Percentiles rank a stretch among this genome's conserved stretches.
phyloP scores from a whole-genome alignment of 768 basidiomycete species.

The Kwoniella pini region DNA sequence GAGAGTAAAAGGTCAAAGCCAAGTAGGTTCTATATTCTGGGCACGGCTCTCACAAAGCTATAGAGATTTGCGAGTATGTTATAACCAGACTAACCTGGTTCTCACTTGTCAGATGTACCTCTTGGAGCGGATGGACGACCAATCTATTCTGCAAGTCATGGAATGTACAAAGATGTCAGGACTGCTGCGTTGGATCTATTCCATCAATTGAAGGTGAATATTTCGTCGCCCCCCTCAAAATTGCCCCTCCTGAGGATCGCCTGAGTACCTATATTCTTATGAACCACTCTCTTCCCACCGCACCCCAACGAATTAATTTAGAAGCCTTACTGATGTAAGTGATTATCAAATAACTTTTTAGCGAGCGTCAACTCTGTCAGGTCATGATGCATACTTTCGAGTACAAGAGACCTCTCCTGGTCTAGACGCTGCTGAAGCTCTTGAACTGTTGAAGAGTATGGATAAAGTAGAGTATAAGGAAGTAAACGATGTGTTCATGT shows the following conservation, averaged over 20 bases:
- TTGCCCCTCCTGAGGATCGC: background rate
- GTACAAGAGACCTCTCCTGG: constrained; percentile 28
- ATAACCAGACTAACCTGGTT: no score
- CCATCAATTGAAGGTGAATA: constrained; percentile 20
- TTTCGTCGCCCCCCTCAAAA: background rate
- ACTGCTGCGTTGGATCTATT: constrained; percentile 20
- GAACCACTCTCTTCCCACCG: background rate
- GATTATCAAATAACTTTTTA: no score
- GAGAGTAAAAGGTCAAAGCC: constrained; percentile 15
- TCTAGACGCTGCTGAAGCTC: constrained; percentile 27
- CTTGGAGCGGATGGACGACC: constrained; percentile 13
- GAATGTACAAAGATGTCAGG: constrained; percentile 22
- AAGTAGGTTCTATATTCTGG: constrained; percentile 5
- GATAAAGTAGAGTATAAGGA: constrained; percentile 36
- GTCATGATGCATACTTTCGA: constrained; percentile 27
- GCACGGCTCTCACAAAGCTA: no score
- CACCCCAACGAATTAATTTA: background rate
- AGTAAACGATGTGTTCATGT: constrained; percentile 39
- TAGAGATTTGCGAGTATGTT: no score
- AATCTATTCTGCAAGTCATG: constrained; percentile 17
- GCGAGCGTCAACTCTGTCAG: constrained; percentile 18
- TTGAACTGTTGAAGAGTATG: constrained; percentile 35
- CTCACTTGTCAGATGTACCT: constrained; percentile 11
- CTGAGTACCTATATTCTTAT: no score
- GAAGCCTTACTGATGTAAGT: background rate